Conservation (phyloP, 306 rosid species). For the Herpetospermum pedunculosum region DNA sequence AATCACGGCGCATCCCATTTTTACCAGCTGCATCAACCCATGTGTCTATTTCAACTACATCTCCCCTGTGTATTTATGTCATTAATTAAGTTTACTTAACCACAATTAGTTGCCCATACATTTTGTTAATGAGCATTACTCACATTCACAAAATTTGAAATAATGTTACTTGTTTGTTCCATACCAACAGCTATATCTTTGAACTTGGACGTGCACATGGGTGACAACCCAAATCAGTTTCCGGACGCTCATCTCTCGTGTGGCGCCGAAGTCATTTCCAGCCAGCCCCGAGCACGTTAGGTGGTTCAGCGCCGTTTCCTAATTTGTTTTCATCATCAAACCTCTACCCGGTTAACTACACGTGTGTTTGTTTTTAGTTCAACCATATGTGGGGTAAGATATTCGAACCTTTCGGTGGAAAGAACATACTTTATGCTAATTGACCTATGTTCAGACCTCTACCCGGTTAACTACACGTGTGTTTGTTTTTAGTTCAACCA, state of each 20-base stretch:
- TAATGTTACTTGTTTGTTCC: background rate
- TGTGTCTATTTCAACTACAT: constrained; percentile 77
- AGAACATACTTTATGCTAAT: no score
- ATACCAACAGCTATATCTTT: constrained; percentile 76
- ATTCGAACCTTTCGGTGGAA: no score
- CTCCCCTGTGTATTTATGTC: no score
- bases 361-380: no score
- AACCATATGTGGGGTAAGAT: no score
- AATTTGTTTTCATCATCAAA: background rate
- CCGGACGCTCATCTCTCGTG: constrained; percentile 78
- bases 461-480: no score
- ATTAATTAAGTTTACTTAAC: no score
- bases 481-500: no score
- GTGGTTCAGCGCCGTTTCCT: constrained; percentile 91
- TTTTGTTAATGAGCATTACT: no score
- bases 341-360: no score
- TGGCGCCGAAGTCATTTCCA: constrained; percentile 77
- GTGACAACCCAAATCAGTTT: constrained; percentile 91
- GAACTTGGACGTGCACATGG: constrained; percentile 76
- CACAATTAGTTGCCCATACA: no score
- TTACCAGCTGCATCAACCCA: constrained; percentile 94
- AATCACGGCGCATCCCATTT: constrained; percentile 92
- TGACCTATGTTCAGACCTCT: no score
- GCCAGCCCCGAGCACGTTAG: constrained; percentile 74
- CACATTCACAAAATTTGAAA: background rate